Conservation (phyloP, 2,329 filamentous ascomycete genomes). For the Claviceps africana region DNA sequence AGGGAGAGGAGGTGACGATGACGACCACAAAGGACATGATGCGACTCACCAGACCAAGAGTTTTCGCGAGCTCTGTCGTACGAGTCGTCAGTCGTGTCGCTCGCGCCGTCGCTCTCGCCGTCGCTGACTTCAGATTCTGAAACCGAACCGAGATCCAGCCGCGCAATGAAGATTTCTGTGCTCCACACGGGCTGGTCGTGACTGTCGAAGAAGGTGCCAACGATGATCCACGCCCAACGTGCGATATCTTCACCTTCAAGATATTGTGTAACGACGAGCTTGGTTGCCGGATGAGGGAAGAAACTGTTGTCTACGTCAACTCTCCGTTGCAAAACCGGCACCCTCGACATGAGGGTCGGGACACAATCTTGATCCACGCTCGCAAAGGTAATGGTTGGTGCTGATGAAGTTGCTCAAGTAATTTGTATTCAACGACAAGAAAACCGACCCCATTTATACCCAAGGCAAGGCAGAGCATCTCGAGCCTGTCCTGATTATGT, state of each 20-base stretch:
- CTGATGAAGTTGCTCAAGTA: not conserved
- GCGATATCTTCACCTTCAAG: conserved; percentile 18
- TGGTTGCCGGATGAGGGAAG: conserved; percentile 31
- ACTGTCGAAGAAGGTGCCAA: conserved; percentile 33
- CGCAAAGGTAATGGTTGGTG: not conserved
- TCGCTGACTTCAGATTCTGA: conserved; percentile 12
- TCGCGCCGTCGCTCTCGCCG: conserved; percentile 11
- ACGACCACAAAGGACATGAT: not conserved
- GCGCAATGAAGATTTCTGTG: conserved; percentile 27
- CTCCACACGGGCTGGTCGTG: conserved; percentile 30
- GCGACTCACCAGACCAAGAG: conserved; percentile 2
- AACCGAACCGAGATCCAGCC: conserved; percentile 13
- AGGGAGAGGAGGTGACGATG: not conserved
- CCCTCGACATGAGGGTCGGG: conserved; percentile 9
- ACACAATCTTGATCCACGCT: not conserved
- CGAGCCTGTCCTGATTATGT: not conserved
- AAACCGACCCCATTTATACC: not conserved
- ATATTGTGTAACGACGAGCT: conserved; percentile 31
- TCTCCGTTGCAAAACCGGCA: conserved; percentile 10
- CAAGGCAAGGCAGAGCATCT: not conserved
- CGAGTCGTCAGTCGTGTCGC: not conserved
- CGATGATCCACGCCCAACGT: conserved; percentile 32
- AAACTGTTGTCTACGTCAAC: conserved; percentile 16
- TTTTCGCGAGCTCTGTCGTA: conserved; percentile 4
- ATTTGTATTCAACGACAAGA: not conserved